Conservation (phyloP, 2,329 filamentous ascomycete genomes). For the Chrysoporthe austroafricana region DNA sequence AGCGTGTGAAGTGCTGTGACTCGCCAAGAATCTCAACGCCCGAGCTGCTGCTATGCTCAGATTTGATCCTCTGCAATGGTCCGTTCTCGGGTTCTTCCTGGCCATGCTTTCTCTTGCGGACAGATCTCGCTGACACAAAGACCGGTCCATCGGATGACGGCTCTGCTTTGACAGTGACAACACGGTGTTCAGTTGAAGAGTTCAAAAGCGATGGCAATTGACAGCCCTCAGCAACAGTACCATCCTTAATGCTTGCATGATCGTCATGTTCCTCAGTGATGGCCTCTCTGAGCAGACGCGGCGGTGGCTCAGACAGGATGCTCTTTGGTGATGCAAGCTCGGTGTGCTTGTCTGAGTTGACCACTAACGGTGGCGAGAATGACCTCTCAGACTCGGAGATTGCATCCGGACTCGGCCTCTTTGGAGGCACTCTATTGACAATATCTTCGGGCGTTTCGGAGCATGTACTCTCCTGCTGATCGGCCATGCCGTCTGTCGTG, state of each 20-base stretch:
- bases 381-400: neutral
- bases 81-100: slow-evolving; percentile 28
- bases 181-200: slow-evolving; percentile 1
- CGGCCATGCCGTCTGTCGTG: neutral
- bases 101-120: slow-evolving; percentile 52
- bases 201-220: slow-evolving; percentile 39
- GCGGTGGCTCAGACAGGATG: neutral
- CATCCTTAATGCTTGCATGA: neutral
- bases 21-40: slow-evolving; percentile 37
- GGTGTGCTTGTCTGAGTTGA: neutral
- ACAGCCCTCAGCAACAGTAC: slow-evolving; percentile 13
- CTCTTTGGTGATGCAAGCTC: neutral
- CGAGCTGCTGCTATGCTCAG: slow-evolving; percentile 42
- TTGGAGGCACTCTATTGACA: neutral
- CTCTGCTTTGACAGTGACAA: slow-evolving; percentile 50
- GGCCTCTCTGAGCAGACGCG: neutral
- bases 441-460: neutral
- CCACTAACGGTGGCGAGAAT: slow-evolving; percentile 4
- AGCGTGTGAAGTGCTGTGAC: slow-evolving; percentile 40
- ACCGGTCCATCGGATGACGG: slow-evolving; percentile 57
- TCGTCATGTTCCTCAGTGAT: slow-evolving; percentile 7
- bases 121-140: slow-evolving; percentile 52
- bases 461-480: neutral
- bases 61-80: slow-evolving; percentile 46
- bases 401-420: neutral